Evolutionary conservation across 140 eudicot species (phyloP).

Genomic region (Senecio squalidus): DNA sequence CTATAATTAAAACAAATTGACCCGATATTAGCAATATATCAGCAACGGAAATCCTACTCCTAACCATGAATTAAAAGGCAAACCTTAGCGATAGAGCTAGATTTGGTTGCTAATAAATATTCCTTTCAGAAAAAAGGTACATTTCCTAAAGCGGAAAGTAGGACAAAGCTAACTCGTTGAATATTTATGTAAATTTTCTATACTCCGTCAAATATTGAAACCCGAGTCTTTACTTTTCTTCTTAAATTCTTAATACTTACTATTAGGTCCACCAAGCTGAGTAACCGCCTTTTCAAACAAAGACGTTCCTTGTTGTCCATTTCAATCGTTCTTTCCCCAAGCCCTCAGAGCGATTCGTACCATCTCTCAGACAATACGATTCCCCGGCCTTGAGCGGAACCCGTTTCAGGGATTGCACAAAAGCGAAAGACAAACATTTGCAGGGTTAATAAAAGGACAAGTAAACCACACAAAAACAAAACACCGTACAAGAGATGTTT

Average conservation of each 20-base stretch:
- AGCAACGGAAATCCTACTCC: background rate
- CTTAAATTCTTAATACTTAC: slow-evolving; percentile 29
- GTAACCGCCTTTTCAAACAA: slow-evolving; percentile 54
- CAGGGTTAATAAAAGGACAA: slow-evolving; percentile 5
- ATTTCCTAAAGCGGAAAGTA: no score
- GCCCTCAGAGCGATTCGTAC: slow-evolving; percentile 30
- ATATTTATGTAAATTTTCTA: no score
- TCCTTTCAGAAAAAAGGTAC: no score
- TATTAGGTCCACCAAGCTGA: slow-evolving; percentile 70
- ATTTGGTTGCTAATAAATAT: no score
- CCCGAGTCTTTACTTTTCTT: no score
- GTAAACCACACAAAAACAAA: slow-evolving; percentile 6
- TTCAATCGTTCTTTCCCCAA: slow-evolving; percentile 50
- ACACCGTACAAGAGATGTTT: slow-evolving; percentile 15
- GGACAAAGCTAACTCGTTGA: no score
- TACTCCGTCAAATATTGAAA: no score
- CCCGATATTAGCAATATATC: background rate
- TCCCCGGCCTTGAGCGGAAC: slow-evolving; percentile 22
- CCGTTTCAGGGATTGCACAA: slow-evolving; percentile 38
- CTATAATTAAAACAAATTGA: slow-evolving; percentile 26
- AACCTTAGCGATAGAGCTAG: background rate
- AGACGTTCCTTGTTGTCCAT: slow-evolving; percentile 62
- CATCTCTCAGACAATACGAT: slow-evolving; percentile 22
- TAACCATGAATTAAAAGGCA: background rate
- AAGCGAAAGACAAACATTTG: slow-evolving; percentile 7